A percentile compares a stretch with the other conserved stretches of the same genome.
These are phyloP conservation scores for Trichophaea hybrida DNA, from an alignment of 2,329 filamentous ascomycete species.

Conservation along the genomic window DNA sequence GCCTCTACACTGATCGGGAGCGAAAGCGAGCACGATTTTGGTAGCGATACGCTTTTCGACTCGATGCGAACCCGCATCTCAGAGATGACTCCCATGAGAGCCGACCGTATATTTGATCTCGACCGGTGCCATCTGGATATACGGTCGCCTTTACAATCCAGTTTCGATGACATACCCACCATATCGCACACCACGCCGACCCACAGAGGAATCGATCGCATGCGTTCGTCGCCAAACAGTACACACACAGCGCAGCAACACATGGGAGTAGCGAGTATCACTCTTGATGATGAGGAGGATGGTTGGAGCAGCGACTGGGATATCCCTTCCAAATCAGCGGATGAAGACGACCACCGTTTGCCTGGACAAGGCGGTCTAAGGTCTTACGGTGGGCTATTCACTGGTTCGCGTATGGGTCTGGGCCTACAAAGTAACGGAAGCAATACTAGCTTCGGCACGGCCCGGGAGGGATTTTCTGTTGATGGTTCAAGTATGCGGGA, in stretches of 20 bases:
- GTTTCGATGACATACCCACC: neutral
- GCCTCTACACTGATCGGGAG: conserved; percentile 28
- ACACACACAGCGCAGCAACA: neutral
- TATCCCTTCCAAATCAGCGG: conserved; percentile 16
- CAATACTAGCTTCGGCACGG: conserved; percentile 21
- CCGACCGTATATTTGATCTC: conserved; percentile 19
- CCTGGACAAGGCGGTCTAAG: conserved; percentile 11
- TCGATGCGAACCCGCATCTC: conserved; percentile 27
- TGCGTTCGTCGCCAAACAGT: neutral
- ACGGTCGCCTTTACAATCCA: neutral
- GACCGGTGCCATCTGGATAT: neutral
- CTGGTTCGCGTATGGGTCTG: conserved; percentile 13
- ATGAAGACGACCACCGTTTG: conserved; percentile 14
- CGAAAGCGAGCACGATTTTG: conserved; percentile 27
- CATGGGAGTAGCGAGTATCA: neutral
- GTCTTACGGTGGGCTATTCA: conserved; percentile 14
- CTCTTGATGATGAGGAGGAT: conserved; percentile 20
- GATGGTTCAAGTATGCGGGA: conserved; percentile 16
- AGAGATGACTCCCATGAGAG: conserved; percentile 20
- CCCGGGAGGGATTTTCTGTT: conserved; percentile 16
- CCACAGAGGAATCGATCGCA: neutral
- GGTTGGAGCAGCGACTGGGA: conserved; percentile 22
- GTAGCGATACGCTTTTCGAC: conserved; percentile 28
- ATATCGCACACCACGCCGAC: neutral
- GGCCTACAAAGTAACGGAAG: conserved; percentile 18